phyloP scores from a whole-genome alignment of 139 green algal genomes.

The Haematococcus sp. region DNA sequence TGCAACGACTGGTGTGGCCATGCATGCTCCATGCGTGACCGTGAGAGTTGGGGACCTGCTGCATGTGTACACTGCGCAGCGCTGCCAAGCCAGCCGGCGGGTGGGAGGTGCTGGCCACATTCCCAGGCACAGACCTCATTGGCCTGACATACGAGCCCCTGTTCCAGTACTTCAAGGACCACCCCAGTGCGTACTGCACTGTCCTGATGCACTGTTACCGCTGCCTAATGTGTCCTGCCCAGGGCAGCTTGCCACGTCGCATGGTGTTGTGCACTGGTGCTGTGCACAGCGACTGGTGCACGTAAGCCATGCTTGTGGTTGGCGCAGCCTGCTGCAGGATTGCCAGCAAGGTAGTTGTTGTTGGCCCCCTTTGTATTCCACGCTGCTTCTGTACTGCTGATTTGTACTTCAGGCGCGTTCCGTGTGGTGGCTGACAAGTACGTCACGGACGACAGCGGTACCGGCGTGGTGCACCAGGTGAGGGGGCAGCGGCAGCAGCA shows the following conservation, averaged over 20 bases:
- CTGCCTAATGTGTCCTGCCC: too few species aligned
- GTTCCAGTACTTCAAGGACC: slow-evolving; percentile 90
- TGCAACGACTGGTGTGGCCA: too few species aligned
- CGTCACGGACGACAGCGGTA: slow-evolving; percentile 93
- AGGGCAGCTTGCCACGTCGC: too few species aligned
- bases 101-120: slow-evolving; percentile 71
- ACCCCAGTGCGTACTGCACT: slow-evolving; percentile 35
- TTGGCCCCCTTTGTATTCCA: too few species aligned
- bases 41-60: too few species aligned
- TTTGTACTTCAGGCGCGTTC: slow-evolving; percentile 56
- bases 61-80: too few species aligned
- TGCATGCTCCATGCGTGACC: too few species aligned
- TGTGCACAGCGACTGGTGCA: too few species aligned
- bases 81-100: slow-evolving; percentile 41
- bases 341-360: too few species aligned
- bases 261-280: too few species aligned
- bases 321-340: background rate
- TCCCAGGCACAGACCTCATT: slow-evolving; percentile 77
- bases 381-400: background rate
- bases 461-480: slow-evolving; percentile 92
- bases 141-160: slow-evolving; percentile 87
- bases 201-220: too few species aligned
- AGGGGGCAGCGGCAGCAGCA: background rate
- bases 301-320: too few species aligned
- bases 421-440: slow-evolving; percentile 85